A percentile compares a stretch with the other conserved stretches of the same genome.
phyloP scores from a whole-genome alignment of 2,329 filamentous ascomycete species.

The Neonectria punicea region DNA sequence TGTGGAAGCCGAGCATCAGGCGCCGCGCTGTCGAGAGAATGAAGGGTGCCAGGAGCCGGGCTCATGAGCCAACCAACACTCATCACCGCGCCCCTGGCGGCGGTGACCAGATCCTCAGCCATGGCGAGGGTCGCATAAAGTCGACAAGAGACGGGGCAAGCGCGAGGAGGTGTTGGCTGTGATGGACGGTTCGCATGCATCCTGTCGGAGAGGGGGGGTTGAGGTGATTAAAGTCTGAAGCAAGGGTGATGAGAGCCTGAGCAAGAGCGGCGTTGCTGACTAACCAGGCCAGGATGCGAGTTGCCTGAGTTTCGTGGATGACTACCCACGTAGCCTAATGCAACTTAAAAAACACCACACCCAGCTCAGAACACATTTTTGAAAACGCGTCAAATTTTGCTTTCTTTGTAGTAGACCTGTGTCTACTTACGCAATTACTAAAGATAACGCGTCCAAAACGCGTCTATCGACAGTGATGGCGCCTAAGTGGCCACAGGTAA shows the following conservation, averaged over 20 bases:
- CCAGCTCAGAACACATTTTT: too few species aligned
- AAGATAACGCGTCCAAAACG: too few species aligned
- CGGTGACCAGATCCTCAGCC: too few species aligned
- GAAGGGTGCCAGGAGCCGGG: neutral
- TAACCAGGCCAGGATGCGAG: conserved; percentile 11
- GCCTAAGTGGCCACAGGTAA: too few species aligned
- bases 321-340: too few species aligned
- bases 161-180: neutral
- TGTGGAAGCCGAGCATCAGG: neutral
- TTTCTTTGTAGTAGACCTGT: too few species aligned
- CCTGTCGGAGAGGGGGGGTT: neutral
- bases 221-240: neutral
- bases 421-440: too few species aligned
- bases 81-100: too few species aligned
- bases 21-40: neutral
- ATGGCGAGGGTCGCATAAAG: neutral
- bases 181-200: neutral
- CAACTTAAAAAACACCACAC: too few species aligned
- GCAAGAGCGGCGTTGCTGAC: conserved; percentile 11
- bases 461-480: too few species aligned
- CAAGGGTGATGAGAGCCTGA: conserved; percentile 9
- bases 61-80: too few species aligned
- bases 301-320: neutral
- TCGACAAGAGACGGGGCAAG: neutral
- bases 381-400: too few species aligned